Conservation (phyloP, 2,329 filamentous ascomycete species). For the Colletotrichum somersetense region DNA sequence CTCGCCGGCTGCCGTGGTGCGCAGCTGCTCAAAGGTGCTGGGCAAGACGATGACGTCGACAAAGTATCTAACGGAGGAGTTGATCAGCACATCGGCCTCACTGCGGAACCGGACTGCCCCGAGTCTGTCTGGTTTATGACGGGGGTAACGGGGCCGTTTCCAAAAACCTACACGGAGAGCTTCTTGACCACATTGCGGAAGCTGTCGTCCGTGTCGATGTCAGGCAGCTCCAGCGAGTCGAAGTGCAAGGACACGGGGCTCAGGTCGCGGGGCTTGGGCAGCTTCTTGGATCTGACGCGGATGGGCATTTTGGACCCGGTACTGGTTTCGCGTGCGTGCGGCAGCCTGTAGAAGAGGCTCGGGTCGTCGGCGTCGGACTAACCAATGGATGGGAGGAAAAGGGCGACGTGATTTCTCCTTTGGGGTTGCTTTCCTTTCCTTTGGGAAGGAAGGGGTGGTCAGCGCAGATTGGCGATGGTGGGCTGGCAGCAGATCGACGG, state of each 20-base stretch:
- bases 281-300: constrained; percentile 52
- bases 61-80: constrained; percentile 66
- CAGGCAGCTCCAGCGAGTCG: constrained; percentile 61
- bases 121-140: background rate
- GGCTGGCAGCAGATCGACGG: background rate
- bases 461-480: constrained; percentile 12
- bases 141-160: background rate
- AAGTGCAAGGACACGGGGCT: constrained; percentile 52
- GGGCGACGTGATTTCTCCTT: background rate
- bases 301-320: constrained; percentile 51
- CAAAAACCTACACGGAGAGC: constrained; percentile 67
- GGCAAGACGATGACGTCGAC: constrained; percentile 73
- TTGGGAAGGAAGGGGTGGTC: constrained; percentile 5
- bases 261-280: constrained; percentile 49
- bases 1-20: constrained; percentile 73
- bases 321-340: background rate
- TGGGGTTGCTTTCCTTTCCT: background rate
- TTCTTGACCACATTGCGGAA: constrained; percentile 77
- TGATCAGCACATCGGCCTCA: constrained; percentile 32
- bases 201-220: constrained; percentile 68
- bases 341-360: background rate
- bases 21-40: constrained; percentile 79
- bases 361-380: constrained; percentile 4
- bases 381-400: constrained; percentile 20
- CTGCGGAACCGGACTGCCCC: background rate